phyloP scores from a whole-genome alignment of 176 grass and related monocot species.

The Canna indica region DNA sequence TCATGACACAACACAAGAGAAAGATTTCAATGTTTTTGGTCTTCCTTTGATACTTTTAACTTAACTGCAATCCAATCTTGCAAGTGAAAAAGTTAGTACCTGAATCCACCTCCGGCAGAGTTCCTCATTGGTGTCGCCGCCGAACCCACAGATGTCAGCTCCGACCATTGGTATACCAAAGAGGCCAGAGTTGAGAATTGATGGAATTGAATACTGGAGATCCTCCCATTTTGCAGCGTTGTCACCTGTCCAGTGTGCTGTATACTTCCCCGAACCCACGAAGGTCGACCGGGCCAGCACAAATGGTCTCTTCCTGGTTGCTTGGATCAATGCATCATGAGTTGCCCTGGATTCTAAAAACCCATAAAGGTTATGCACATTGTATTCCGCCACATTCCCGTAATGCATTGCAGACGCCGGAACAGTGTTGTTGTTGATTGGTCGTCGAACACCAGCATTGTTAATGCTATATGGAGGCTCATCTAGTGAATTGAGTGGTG shows the following conservation, averaged over 20 bases:
- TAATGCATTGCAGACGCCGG: conserved; percentile 53
- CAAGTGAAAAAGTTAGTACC: conserved; percentile 10
- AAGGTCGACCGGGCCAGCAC: conserved; percentile 70
- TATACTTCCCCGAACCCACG: conserved; percentile 52
- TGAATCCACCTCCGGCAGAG: conserved; percentile 80
- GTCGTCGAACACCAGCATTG: conserved; percentile 41
- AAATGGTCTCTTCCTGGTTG: conserved; percentile 57
- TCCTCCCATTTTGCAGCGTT: conserved; percentile 50
- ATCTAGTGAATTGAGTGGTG: conserved; percentile 36
- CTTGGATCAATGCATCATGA: conserved; percentile 31
- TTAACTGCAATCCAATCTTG: too few relatives aligned
- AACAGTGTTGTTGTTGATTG: conserved; percentile 44
- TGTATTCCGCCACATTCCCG: conserved; percentile 50
- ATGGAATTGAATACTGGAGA: conserved; percentile 55
- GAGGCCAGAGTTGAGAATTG: conserved; percentile 58
- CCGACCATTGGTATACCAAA: conserved; percentile 86
- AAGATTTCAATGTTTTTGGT: background rate
- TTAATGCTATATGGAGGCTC: conserved; percentile 69
- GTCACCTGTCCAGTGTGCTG: conserved; percentile 79
- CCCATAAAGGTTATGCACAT: conserved; percentile 74
- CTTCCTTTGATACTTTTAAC: background rate
- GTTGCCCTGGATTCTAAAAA: conserved; percentile 60
- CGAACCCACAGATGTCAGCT: conserved; percentile 74
- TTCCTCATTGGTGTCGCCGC: conserved; percentile 55
- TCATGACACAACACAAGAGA: conserved; percentile 4